Evolutionary conservation across 23 red algal species (phyloP).

Genomic region (Gracilaria domingensis): DNA sequence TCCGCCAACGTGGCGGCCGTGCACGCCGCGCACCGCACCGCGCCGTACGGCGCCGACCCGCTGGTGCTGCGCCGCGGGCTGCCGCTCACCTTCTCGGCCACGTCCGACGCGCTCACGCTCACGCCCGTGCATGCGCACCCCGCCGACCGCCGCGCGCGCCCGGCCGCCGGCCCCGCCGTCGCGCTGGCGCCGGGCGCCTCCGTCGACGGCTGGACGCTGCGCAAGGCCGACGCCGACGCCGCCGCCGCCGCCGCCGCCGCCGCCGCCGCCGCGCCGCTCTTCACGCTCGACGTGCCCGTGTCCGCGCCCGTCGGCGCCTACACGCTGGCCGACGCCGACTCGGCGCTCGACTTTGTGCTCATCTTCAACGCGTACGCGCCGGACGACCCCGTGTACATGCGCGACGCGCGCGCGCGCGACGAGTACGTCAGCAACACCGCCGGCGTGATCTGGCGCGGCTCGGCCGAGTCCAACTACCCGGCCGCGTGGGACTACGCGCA

Average conservation of each 20-base stretch:
- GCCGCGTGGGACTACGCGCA: conserved; percentile 34
- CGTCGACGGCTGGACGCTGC: neutral
- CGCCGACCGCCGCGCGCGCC: neutral
- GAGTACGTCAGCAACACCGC: conserved; percentile 16
- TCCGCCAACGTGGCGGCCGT: neutral
- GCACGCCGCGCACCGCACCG: conserved; percentile 27
- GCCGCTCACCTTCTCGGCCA: neutral
- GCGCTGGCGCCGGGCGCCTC: neutral
- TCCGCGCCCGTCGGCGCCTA: neutral
- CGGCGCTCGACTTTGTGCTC: neutral
- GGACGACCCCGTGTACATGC: conserved; percentile 4
- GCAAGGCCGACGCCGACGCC: neutral
- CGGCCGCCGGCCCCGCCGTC: neutral
- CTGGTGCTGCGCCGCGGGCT: conserved; percentile 31
- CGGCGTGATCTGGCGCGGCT: conserved; percentile 19
- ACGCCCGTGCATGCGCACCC: neutral
- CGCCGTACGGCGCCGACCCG: neutral
- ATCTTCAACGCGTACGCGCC: conserved; percentile 33
- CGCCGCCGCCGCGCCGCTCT: too few relatives aligned
- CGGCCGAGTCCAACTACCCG: neutral
- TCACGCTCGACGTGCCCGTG: conserved; percentile 25
- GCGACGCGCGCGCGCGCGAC: neutral
- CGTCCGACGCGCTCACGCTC: neutral
- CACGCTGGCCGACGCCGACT: conserved; percentile 5
- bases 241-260: too few relatives aligned